phyloP scores from a whole-genome alignment of 2,329 filamentous ascomycete species.

The Pestalotiopsis fici region DNA sequence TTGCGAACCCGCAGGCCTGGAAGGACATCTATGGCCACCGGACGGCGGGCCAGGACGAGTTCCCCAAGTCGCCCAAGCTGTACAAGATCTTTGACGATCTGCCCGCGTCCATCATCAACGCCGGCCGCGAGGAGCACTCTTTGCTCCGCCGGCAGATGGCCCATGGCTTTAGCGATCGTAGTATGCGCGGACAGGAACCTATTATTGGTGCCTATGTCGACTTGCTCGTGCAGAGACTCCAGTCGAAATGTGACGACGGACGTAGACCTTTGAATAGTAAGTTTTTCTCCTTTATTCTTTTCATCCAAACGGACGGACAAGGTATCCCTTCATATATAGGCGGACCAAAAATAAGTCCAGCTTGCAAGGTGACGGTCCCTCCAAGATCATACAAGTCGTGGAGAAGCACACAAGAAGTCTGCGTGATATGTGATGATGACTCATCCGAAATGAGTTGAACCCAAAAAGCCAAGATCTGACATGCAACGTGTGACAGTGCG shows the following conservation, averaged over 20 bases:
- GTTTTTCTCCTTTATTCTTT: not conserved
- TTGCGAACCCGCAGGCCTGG: conserved; percentile 37
- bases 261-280: conserved; percentile 21
- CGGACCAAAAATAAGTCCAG: too few relatives aligned
- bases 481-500: conserved; percentile 20
- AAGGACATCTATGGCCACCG: conserved; percentile 41
- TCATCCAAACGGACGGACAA: not conserved
- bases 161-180: conserved; percentile 39
- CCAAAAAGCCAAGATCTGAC: not conserved
- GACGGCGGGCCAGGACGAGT: conserved; percentile 25
- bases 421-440: too few relatives aligned
- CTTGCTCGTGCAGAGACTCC: conserved; percentile 31
- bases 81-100: conserved; percentile 25
- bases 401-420: too few relatives aligned
- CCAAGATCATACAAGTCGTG: too few relatives aligned
- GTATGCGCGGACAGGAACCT: conserved; percentile 41
- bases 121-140: conserved; percentile 32
- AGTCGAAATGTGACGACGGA: conserved; percentile 22
- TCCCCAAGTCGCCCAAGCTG: conserved; percentile 29
- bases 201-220: conserved; percentile 39
- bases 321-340: too few relatives aligned
- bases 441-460: too few relatives aligned
- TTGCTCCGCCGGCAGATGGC: conserved; percentile 34
- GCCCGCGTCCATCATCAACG: conserved; percentile 30
- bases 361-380: too few relatives aligned